Evolutionary conservation across 1,284 basidiomycete genomes (phyloP).

Genomic region (Melampsora abietis-canadensis): DNA sequence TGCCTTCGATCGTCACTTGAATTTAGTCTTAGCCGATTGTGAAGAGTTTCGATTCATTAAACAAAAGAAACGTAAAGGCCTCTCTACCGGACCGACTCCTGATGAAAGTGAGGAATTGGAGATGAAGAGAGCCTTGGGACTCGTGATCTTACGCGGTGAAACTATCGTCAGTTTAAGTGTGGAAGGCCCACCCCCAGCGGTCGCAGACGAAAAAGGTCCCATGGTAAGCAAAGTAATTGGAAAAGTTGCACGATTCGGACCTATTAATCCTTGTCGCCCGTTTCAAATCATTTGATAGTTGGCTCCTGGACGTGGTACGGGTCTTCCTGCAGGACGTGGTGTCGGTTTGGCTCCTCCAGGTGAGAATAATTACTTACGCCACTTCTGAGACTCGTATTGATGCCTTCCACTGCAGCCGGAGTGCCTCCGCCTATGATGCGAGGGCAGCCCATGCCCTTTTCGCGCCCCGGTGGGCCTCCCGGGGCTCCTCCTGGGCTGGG

Average conservation of each 20-base stretch:
- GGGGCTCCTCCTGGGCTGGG: slow-evolving; percentile 61
- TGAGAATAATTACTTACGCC: slow-evolving; percentile 56
- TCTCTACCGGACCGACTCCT: slow-evolving; percentile 37
- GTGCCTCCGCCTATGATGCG: slow-evolving; percentile 57
- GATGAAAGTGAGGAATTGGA: slow-evolving; percentile 64
- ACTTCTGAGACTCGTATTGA: slow-evolving; percentile 46
- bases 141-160: slow-evolving; percentile 94
- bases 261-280: slow-evolving; percentile 44
- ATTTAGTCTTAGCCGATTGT: slow-evolving; percentile 94
- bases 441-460: slow-evolving; percentile 78
- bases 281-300: slow-evolving; percentile 59
- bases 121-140: slow-evolving; percentile 90
- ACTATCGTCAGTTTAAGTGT: slow-evolving; percentile 91
- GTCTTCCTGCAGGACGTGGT: slow-evolving; percentile 91
- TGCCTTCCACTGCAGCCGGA: slow-evolving; percentile 49
- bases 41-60: slow-evolving; percentile 89
- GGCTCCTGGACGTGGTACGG: slow-evolving; percentile 83
- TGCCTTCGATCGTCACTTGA: slow-evolving; percentile 99
- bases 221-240: slow-evolving; percentile 55
- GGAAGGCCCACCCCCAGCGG: slow-evolving; percentile 88
- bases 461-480: slow-evolving; percentile 63
- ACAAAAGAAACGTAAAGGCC: slow-evolving; percentile 70
- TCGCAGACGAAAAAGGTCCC: slow-evolving; percentile 83
- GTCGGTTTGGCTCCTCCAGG: slow-evolving; percentile 93
- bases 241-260: not conserved